These are phyloP conservation scores for Saccharomycopsis guyanensis DNA, from an alignment of 805 yeast genomes.

Conservation along the genomic window DNA sequence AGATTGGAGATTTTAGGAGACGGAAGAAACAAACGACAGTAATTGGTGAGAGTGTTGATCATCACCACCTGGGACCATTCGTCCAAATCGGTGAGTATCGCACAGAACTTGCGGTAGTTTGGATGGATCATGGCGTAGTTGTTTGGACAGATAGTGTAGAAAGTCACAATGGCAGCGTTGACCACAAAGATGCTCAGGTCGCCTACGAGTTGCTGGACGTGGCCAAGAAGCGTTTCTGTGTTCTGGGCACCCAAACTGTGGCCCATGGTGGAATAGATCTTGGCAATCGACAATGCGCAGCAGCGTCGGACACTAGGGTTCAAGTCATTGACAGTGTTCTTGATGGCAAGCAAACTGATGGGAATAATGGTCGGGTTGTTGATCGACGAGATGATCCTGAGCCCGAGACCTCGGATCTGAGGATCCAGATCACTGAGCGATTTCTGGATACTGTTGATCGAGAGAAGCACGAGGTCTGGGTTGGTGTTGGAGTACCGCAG, in stretches of 20 bases:
- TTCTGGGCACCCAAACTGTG: conserved; percentile 3
- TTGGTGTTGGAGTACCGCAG: conserved; percentile 49
- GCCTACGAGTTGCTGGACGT: conserved; percentile 46
- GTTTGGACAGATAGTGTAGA: conserved; percentile 45
- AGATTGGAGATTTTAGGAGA: conserved; percentile 39
- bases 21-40: conserved; percentile 53
- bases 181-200: conserved; percentile 65
- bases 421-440: conserved; percentile 65
- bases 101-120: conserved; percentile 52
- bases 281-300: conserved; percentile 67
- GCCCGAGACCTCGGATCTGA: conserved; percentile 59
- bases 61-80: conserved; percentile 61
- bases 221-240: conserved; percentile 13
- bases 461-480: conserved; percentile 82
- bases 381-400: conserved; percentile 78
- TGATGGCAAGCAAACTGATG: conserved; percentile 65
- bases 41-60: conserved; percentile 58
- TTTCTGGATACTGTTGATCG: conserved; percentile 89
- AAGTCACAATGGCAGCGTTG: conserved; percentile 56
- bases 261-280: conserved; percentile 34
- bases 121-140: conserved; percentile 64
- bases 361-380: conserved; percentile 75
- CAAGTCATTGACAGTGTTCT: conserved; percentile 58
- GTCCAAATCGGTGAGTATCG: conserved; percentile 45
- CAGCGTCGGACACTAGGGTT: conserved; percentile 75